Evolutionary conservation across 73 alveolate genomes (phyloP).

Genomic region (Tetrahymena malaccensis): DNA sequence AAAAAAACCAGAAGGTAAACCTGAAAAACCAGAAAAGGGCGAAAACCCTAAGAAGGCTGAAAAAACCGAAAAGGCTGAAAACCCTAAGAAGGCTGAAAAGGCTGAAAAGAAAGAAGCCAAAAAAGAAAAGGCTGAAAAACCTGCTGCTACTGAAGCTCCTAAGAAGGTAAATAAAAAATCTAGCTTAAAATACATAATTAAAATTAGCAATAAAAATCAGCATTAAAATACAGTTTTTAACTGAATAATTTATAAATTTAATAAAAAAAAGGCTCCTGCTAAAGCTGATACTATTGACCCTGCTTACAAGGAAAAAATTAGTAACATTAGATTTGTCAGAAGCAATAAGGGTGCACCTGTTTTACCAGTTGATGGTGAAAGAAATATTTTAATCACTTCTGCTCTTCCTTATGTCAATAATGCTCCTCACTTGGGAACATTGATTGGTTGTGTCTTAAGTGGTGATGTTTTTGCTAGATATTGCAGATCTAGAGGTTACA

Average conservation of each 20-base stretch:
- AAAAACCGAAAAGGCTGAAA: neutral
- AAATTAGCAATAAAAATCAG: neutral
- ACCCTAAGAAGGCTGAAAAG: neutral
- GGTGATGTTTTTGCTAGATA: constrained; percentile 97
- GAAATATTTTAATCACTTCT: constrained; percentile 89
- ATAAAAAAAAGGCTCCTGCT: neutral
- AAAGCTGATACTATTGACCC: neutral
- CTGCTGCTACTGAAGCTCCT: neutral
- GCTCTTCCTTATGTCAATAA: constrained; percentile 98
- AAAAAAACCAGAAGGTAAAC: neutral
- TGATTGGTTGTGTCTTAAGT: constrained; percentile 95
- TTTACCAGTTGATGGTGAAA: constrained; percentile 59
- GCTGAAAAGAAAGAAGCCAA: neutral
- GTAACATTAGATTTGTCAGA: neutral
- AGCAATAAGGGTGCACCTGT: constrained; percentile 7
- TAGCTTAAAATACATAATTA: neutral
- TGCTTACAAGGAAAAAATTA: neutral
- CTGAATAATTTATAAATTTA: no score
- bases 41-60: neutral
- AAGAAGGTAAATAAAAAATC: neutral
- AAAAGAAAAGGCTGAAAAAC: neutral
- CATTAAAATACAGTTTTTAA: neutral
- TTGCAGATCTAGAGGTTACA: constrained; percentile 88
- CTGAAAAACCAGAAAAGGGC: neutral
- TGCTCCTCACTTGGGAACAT: constrained; percentile 98